These are phyloP conservation scores for Geotrichum bryndzae DNA, from an alignment of 1,139 yeast genomes.

Conservation along the genomic window DNA sequence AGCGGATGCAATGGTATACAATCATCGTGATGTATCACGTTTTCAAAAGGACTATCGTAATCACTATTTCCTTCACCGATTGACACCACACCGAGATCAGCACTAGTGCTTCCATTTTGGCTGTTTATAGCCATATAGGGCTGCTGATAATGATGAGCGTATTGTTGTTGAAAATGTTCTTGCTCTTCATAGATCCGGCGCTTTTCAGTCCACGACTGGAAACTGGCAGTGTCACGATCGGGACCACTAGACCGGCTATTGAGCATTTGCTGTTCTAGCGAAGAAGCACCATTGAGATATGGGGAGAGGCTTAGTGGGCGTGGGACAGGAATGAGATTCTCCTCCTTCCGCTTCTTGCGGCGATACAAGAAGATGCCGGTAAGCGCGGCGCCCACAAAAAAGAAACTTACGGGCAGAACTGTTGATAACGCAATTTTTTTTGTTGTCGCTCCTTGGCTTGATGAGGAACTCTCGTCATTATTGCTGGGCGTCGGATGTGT, in stretches of 20 bases:
- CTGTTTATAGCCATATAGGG: conserved; percentile 8
- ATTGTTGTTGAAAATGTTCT: conserved; percentile 9
- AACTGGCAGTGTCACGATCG: conserved; percentile 25
- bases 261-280: conserved; percentile 4
- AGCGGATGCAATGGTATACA: not conserved
- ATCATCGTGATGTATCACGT: conserved; percentile 3
- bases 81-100: conserved; percentile 12
- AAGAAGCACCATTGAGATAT: conserved; percentile 8
- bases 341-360: conserved; percentile 9
- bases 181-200: conserved; percentile 23
- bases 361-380: conserved; percentile 22
- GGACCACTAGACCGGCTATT: conserved; percentile 11
- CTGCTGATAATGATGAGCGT: conserved; percentile 5
- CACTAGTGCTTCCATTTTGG: not conserved
- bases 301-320: conserved; percentile 15
- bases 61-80: conserved; percentile 13
- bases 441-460: conserved; percentile 15
- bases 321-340: conserved; percentile 10
- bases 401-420: conserved; percentile 30
- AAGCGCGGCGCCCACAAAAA: conserved; percentile 23
- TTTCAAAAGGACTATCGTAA: conserved; percentile 15
- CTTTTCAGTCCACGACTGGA: conserved; percentile 32
- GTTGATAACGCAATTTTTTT: conserved; percentile 35
- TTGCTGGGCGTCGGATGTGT: not conserved
- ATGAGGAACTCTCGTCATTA: not conserved